Conservation (phyloP, 2,329 filamentous ascomycete species). For the Phaeosphaeria sp. region DNA sequence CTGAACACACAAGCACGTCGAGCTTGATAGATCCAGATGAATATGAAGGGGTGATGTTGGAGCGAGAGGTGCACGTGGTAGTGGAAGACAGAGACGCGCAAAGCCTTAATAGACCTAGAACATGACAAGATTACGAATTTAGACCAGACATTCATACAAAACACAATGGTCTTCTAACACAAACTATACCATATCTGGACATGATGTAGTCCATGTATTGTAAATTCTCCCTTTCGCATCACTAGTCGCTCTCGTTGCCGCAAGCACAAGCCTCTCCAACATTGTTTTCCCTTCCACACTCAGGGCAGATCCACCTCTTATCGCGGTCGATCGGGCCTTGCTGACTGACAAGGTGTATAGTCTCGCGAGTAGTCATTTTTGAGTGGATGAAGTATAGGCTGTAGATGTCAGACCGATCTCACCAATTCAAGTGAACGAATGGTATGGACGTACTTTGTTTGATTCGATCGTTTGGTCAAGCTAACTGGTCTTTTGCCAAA, state of each 20-base stretch:
- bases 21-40: slow-evolving; percentile 20
- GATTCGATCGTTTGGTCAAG: too few species aligned
- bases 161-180: too few species aligned
- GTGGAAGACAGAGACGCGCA: slow-evolving; percentile 12
- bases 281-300: slow-evolving; percentile 1
- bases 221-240: too few species aligned
- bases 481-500: too few species aligned
- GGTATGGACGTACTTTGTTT: too few species aligned
- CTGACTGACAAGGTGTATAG: not conserved
- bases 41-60: slow-evolving; percentile 22
- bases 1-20: slow-evolving; percentile 30
- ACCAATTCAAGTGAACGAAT: too few species aligned
- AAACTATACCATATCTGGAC: too few species aligned
- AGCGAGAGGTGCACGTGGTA: slow-evolving; percentile 22
- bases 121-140: not conserved
- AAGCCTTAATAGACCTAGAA: not conserved
- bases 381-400: not conserved
- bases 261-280: slow-evolving; percentile 1
- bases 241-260: slow-evolving; percentile 1
- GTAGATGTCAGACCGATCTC: not conserved
- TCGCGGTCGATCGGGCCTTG: slow-evolving; percentile 3
- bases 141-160: too few species aligned
- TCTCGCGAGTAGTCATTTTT: not conserved
- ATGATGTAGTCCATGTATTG: too few species aligned
- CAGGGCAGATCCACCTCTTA: slow-evolving; percentile 1